Conservation (phyloP, 2,329 filamentous ascomycete species). For the Scedosporium minutisporum region DNA sequence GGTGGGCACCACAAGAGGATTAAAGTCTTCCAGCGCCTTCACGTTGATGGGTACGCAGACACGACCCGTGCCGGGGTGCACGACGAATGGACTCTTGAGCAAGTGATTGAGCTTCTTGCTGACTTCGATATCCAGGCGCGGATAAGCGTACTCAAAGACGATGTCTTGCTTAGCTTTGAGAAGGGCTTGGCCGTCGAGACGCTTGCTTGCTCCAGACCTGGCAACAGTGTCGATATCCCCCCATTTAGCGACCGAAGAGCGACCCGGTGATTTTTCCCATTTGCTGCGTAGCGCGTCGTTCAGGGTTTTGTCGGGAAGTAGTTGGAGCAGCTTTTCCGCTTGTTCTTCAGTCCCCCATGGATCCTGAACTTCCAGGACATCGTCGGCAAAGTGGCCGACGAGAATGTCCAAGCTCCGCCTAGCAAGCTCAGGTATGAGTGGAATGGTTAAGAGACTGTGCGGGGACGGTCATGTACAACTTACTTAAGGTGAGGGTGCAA, state of each 20-base stretch:
- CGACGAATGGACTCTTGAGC: slow-evolving; percentile 92
- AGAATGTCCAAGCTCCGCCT: slow-evolving; percentile 79
- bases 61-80: slow-evolving; percentile 87
- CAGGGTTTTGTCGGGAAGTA: slow-evolving; percentile 72
- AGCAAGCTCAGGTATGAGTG: not conserved
- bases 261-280: slow-evolving; percentile 76
- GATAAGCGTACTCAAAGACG: slow-evolving; percentile 95
- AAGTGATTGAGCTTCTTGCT: slow-evolving; percentile 97
- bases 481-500: slow-evolving; percentile 80
- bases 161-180: slow-evolving; percentile 92
- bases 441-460: slow-evolving; percentile 1
- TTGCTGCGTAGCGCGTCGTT: slow-evolving; percentile 76
- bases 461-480: slow-evolving; percentile 14
- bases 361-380: slow-evolving; percentile 76
- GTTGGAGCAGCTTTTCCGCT: slow-evolving; percentile 67
- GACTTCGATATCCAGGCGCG: slow-evolving; percentile 90
- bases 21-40: slow-evolving; percentile 64
- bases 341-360: slow-evolving; percentile 67
- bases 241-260: slow-evolving; percentile 77
- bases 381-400: slow-evolving; percentile 71
- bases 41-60: slow-evolving; percentile 94
- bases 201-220: slow-evolving; percentile 61
- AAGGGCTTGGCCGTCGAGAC: slow-evolving; percentile 63
- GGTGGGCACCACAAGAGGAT: slow-evolving; percentile 81
- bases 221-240: slow-evolving; percentile 83